Percentiles rank a stretch among this genome's conserved stretches.
phyloP scores from a whole-genome alignment of 2,329 filamentous ascomycete genomes.

The Alternaria conjuncta region DNA sequence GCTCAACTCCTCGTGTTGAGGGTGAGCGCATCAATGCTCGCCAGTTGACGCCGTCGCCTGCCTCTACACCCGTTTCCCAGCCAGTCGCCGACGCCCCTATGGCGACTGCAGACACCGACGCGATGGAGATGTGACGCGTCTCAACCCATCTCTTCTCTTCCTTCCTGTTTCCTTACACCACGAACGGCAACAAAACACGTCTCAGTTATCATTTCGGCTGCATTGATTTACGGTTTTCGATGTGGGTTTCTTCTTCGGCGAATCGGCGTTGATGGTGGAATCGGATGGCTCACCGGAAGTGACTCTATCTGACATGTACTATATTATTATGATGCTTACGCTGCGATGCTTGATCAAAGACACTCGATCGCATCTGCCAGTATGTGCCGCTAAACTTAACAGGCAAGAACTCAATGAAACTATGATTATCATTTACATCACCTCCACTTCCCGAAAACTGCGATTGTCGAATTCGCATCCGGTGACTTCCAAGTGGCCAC shows the following conservation, averaged over 20 bases:
- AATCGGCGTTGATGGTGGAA: constrained; percentile 43
- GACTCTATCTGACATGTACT: constrained; percentile 38
- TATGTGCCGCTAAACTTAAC: constrained; percentile 30
- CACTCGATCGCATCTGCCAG: constrained; percentile 40
- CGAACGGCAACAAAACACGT: constrained; percentile 28
- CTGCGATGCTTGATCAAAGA: constrained; percentile 46
- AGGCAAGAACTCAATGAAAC: constrained; percentile 36
- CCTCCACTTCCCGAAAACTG: neutral
- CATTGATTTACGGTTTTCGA: constrained; percentile 31
- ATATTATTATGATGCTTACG: constrained; percentile 37
- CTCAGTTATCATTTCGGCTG: constrained; percentile 29
- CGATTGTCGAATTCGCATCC: neutral
- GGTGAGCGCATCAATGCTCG: constrained; percentile 48
- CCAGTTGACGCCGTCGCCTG: constrained; percentile 41
- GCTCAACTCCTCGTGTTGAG: constrained; percentile 45
- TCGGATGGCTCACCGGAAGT: constrained; percentile 36
- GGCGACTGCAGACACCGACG: constrained; percentile 34
- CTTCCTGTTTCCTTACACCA: constrained; percentile 18
- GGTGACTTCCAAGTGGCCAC: neutral
- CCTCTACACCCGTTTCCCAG: constrained; percentile 28
- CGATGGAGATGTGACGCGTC: constrained; percentile 45
- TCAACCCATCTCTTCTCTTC: constrained; percentile 13
- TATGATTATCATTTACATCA: constrained; percentile 7
- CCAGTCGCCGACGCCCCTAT: constrained; percentile 24
- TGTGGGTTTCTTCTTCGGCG: constrained; percentile 34